Evolutionary conservation across 495 filamentous ascomycete species (phyloP), one percentile per base, ranked within the genome.

Genomic region (Massariosphaeria phaeospora): DNA sequence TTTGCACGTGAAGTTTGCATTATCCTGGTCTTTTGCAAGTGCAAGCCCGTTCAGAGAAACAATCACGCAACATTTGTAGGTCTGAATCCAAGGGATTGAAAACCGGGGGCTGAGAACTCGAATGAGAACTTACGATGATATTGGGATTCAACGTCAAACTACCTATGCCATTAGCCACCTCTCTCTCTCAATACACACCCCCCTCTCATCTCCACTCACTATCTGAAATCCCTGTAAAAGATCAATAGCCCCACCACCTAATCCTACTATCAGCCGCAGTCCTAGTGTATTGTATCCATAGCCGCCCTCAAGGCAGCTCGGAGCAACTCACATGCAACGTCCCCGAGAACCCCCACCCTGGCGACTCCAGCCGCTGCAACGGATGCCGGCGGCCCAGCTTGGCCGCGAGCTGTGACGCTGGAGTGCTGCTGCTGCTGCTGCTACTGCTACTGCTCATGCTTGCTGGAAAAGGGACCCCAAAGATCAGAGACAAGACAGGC

Each of bases 201-300:
- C n/a, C n/a, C n/a, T n/a, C n/a, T n/a, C n/a, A n/a, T n/a, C n/a
- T n/a, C n/a, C 15, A 64, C 70, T 27, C 67, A 81, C 79, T 76
- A 90, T 65, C 79, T 77, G 69, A 88, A 91, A 29, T 79, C 84
- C 60, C 75, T 79, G 11, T 76, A 48, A 69, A 90, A 93, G 48
- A 79, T 88, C 17, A 74, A 57, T 13, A 93, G 75, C 11, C 89
- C 89, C 11, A 74, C 41, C 36, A 55, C 50, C 67, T 70, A 59
- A 10, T 46, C 18, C 23, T 20, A 17, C 33, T 15, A 20, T 42
- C 12, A 49, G 34, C 12, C 24, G 2, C 27, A 33, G 9, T 35
- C 11, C 23, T 3, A 6, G 34, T 6, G n/a, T 21, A n/a, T 2
- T 3, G n/a, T n/a, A n/a, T n/a, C n/a, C n/a, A n/a, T n/a, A n/a